These are phyloP conservation scores for Trichoderma virens DNA, from an alignment of 495 filamentous ascomycete genomes.

Conservation along the genomic window DNA sequence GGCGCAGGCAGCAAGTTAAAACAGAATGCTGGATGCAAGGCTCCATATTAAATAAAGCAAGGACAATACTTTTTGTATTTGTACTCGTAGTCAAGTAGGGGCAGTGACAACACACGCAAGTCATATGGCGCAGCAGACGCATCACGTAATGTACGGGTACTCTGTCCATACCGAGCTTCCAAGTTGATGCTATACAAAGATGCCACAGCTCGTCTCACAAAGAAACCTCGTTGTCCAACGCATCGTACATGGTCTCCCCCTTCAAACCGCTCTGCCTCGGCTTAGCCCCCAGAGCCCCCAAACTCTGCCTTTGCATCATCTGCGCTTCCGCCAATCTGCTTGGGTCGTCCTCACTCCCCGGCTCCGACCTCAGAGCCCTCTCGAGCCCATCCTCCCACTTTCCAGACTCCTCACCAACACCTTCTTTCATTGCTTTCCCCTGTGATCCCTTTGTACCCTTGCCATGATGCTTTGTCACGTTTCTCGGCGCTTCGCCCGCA, in stretches of 20 bases:
- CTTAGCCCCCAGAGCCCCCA: neutral
- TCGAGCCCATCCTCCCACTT: constrained; percentile 19
- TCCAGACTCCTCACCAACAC: constrained; percentile 26
- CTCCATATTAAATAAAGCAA: too few species aligned
- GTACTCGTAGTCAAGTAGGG: too few species aligned
- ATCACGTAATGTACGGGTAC: too few species aligned
- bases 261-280: neutral
- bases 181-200: too few species aligned
- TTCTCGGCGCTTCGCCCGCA: constrained; percentile 21
- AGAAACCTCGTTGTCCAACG: neutral
- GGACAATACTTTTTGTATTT: too few species aligned
- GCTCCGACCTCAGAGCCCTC: constrained; percentile 28
- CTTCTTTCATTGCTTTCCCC: constrained; percentile 34
- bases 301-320: constrained; percentile 1
- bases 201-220: too few species aligned
- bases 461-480: constrained; percentile 20
- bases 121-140: too few species aligned
- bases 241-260: constrained; percentile 8
- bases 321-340: constrained; percentile 20
- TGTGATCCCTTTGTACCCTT: constrained; percentile 23
- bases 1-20: neutral
- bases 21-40: neutral
- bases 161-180: too few species aligned
- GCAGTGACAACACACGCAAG: too few species aligned
- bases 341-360: constrained; percentile 32